phyloP scores from a whole-genome alignment of 768 basidiomycete species.

The Kwoniella mangroviensis region DNA sequence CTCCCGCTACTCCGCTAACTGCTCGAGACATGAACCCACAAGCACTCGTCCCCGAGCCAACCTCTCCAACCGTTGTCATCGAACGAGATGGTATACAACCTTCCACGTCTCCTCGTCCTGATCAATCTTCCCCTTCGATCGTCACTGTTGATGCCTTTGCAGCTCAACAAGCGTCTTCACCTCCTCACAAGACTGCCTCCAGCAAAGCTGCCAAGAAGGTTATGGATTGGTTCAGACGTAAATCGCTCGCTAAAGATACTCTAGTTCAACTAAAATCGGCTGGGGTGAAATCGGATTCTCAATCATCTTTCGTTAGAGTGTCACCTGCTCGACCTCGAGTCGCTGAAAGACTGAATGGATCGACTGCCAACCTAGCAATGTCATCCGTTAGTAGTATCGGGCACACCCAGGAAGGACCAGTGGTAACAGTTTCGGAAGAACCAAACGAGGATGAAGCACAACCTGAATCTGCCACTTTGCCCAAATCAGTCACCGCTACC shows the following conservation, averaged over 20 bases:
- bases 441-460: slow-evolving; percentile 13
- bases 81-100: slow-evolving; percentile 43
- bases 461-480: slow-evolving; percentile 27
- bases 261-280: slow-evolving; percentile 29
- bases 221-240: slow-evolving; percentile 91
- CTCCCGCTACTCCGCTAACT: slow-evolving; percentile 43
- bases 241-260: slow-evolving; percentile 56
- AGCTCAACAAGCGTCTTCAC: slow-evolving; percentile 24
- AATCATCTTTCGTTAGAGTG: slow-evolving; percentile 43
- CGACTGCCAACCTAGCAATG: slow-evolving; percentile 32
- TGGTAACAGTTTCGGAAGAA: slow-evolving; percentile 5
- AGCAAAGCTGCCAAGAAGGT: slow-evolving; percentile 75
- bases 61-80: slow-evolving; percentile 36
- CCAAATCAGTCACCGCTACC: neutral
- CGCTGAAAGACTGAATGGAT: slow-evolving; percentile 9
- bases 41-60: slow-evolving; percentile 30
- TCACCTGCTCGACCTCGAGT: slow-evolving; percentile 19
- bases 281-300: slow-evolving; percentile 36
- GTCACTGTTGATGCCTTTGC: slow-evolving; percentile 48
- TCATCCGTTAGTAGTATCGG: slow-evolving; percentile 40
- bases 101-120: slow-evolving; percentile 62
- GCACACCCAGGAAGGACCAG: slow-evolving; percentile 32
- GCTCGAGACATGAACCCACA: slow-evolving; percentile 37
- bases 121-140: slow-evolving; percentile 63
- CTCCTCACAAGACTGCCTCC: slow-evolving; percentile 43